Base-by-base conservation (phyloP, 2,329 filamentous ascomycete genomes). In the Colletotrichum sublineola region DNA sequence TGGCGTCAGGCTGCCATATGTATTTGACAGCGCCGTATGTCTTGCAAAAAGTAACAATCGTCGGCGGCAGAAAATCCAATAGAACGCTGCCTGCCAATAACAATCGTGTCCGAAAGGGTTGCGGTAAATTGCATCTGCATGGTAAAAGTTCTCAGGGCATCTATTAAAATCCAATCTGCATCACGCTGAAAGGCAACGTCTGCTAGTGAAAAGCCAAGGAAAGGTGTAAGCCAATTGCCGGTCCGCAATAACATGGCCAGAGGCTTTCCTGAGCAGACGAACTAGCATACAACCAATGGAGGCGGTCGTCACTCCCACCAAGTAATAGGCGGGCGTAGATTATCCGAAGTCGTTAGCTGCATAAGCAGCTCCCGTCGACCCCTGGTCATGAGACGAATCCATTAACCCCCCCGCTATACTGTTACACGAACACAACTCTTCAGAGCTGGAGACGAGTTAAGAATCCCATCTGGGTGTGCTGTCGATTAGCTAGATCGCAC, bases 251-350 rank as follows among this genome's bases (percentile, higher is more conserved):
- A 18, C 4, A 31, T 46, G 58, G 64, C 46, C 15, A 5, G 20
- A 11, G 18, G 42, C 57, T 1, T 33, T 44, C 52, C 14, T 38
- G 65, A 63, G 36, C 9, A n/a, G 36, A 31, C 50, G n/a, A 29
- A 15, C 29, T 29, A 29, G 5, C 3, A 38, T 11, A 18, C 2
- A 40, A 29, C 57, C 20, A 42, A 67, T 42, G 48, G 58, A 62
- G 36, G 12, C 67, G 42, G 33, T 40, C 42, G 40, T 69, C 38
- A 14, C 29, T 5, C 38, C 42, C 33, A 64, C 60, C 24, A 31
- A 44, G 24, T 60, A 33, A 61, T 46, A 57, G 53, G 67, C 53
- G 29, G 48, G 53, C 36, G 44, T 44, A 65, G 53, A 40, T 58
- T 58, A 20, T 15, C 36, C 36, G 36, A 42, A 15, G 20, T 58